These are phyloP conservation scores for Halenospora varia DNA, from an alignment of 495 filamentous ascomycete species.

Conservation along the genomic window DNA sequence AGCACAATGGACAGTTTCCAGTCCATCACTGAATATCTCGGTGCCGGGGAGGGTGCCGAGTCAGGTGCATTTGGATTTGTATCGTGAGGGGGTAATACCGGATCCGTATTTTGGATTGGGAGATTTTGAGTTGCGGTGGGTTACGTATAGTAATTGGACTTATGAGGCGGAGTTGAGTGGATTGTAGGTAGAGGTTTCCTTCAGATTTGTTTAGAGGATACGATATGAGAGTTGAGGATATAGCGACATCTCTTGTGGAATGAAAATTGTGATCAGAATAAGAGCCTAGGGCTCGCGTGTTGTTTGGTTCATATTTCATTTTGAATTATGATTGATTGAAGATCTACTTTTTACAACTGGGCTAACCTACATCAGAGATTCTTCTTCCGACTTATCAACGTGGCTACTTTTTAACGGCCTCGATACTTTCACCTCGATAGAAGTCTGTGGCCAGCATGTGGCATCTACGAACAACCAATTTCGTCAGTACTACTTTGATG, in stretches of 20 bases:
- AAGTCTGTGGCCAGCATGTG: conserved; percentile 56
- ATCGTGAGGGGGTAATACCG: conserved; percentile 43
- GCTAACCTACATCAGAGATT: conserved; percentile 6
- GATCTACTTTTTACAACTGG: not conserved
- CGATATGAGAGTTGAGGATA: too few relatives aligned
- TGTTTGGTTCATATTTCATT: too few relatives aligned
- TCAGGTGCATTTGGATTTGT: conserved; percentile 62
- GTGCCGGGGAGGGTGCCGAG: conserved; percentile 60
- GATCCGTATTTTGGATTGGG: conserved; percentile 62
- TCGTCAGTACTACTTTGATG: conserved; percentile 65
- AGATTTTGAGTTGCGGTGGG: conserved; percentile 62
- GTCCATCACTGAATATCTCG: conserved; percentile 44
- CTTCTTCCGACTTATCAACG: conserved; percentile 27
- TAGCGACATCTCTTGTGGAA: too few relatives aligned
- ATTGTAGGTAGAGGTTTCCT: conserved; percentile 41
- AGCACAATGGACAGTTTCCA: conserved; percentile 53
- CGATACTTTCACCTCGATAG: conserved; percentile 63
- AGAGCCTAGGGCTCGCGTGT: too few relatives aligned
- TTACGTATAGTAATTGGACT: conserved; percentile 59
- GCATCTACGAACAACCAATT: conserved; percentile 69
- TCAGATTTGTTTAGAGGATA: not conserved
- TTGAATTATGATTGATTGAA: too few relatives aligned
- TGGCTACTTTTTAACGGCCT: conserved; percentile 67
- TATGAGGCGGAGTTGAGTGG: conserved; percentile 43
- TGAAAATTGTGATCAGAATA: too few relatives aligned